phyloP scores from a whole-genome alignment of 805 yeast species.

The Pichia heedii region DNA sequence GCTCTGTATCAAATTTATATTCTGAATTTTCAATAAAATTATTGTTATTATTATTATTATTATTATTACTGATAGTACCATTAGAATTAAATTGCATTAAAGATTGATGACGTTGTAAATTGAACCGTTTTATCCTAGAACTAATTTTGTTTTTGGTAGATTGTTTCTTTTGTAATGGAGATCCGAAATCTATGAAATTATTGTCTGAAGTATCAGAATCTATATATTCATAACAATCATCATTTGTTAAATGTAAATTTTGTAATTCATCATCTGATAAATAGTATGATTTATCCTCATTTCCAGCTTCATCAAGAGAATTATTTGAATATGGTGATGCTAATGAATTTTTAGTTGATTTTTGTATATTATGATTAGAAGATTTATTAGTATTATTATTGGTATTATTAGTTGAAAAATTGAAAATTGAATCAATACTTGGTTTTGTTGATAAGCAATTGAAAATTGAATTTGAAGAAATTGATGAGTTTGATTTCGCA shows the following conservation, averaged over 20 bases:
- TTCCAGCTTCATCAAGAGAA: neutral
- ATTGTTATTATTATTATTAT: too few species aligned
- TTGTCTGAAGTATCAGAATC: conserved; percentile 1
- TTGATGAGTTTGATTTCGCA: conserved; percentile 5
- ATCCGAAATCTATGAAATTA: conserved; percentile 23
- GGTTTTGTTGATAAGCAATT: conserved; percentile 4
- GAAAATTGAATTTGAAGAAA: conserved; percentile 4
- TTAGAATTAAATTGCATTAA: conserved; percentile 8
- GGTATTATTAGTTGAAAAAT: conserved; percentile 1
- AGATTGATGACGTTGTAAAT: conserved; percentile 23
- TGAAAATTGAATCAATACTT: conserved; percentile 6
- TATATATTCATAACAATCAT: conserved; percentile 4
- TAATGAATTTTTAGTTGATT: neutral
- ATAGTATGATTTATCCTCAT: neutral
- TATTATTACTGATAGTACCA: neutral
- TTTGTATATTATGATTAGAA: neutral
- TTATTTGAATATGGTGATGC: neutral
- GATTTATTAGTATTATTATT: neutral
- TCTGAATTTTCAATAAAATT: too few species aligned
- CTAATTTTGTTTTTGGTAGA: conserved; percentile 13
- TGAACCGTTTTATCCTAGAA: conserved; percentile 12
- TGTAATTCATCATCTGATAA: neutral
- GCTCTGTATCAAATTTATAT: conserved; percentile 15
- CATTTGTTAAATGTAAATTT: neutral
- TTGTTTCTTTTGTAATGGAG: conserved; percentile 30